A percentile compares a stretch with the other conserved stretches of the same genome.
Conservation (phyloP, 1,284 basidiomycete species). For the Pisolithus thermaeus region DNA sequence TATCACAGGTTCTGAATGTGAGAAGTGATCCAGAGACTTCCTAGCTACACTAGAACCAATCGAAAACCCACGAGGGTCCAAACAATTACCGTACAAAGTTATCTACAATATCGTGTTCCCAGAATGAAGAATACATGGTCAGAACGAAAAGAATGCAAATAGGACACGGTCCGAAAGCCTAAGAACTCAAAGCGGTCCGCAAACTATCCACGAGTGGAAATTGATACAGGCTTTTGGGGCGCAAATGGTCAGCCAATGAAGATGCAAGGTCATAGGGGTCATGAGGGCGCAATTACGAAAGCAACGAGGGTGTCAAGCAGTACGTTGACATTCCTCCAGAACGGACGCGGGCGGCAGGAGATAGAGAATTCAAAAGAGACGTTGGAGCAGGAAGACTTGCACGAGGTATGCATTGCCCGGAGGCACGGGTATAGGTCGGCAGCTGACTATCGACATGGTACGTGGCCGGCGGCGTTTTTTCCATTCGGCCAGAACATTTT, state of each 20-base stretch:
- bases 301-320: constrained; percentile 31
- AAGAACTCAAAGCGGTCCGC: constrained; percentile 17
- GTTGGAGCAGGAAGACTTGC: constrained; percentile 24
- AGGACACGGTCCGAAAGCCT: constrained; percentile 7
- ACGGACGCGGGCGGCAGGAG: constrained; percentile 25
- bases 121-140: constrained; percentile 19
- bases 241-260: constrained; percentile 14
- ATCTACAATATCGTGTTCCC: constrained; percentile 29
- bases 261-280: constrained; percentile 15
- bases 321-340: constrained; percentile 23
- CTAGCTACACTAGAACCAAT: constrained; percentile 34
- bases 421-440: constrained; percentile 29
- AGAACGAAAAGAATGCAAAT: constrained; percentile 17
- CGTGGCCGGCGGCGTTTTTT: constrained; percentile 25
- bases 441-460: constrained; percentile 28
- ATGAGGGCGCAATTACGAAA: constrained; percentile 25
- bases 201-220: constrained; percentile 27
- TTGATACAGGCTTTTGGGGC: constrained; percentile 13
- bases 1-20: constrained; percentile 64
- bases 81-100: constrained; percentile 18
- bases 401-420: constrained; percentile 33
- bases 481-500: constrained; percentile 35
- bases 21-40: constrained; percentile 45
- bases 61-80: constrained; percentile 24
- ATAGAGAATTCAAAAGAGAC: constrained; percentile 32